Base-by-base conservation (phyloP, 2,329 filamentous ascomycete genomes). In the Onygenales sp. region DNA sequence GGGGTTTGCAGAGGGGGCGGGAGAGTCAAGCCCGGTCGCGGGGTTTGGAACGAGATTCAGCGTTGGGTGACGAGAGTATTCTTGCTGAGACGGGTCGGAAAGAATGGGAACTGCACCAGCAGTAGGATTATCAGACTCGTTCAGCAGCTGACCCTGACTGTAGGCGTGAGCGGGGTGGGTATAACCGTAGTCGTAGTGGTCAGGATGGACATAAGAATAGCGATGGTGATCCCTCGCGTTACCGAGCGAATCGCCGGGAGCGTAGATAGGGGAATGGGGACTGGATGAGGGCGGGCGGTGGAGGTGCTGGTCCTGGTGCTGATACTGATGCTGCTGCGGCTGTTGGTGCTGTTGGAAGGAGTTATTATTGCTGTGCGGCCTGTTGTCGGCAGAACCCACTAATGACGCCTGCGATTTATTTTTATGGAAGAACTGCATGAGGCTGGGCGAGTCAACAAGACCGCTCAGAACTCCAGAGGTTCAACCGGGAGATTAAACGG, bases 331-430 rank as follows among this genome's bases (percentile, higher is more conserved):
- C 10, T 54, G 53, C 7, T 54, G 52, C 35, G 52, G 52, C 7
- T 55, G 51, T 11, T 54, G 54, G 5, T 52, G 51, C 31, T 45
- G 51, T 11, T 54, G 55, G n/a, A 13, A n/a, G 36, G 33, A 36
- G 31, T 50, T 43, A 32, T 38, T 17, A 49, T 41, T 49, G 33
- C 33, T 33, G 46, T n/a, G 38, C 21, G 49, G 33, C 27, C 49
- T n/a, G 50, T 52, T 39, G 14, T 49, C 35, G 32, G 39, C 41
- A 36, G 50, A 46, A 47, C 52, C 54, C 48, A 55, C 43, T 42
- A 60, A 52, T 53, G 57, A 57, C 51, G 57, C 52, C 57, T 60
- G 58, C 46, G 58, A 58, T 55, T 58, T 60, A 57, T 60, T 60
- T 50, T 60, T 60, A 32, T 57, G 54, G 52, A 55, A 57, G 55